These are phyloP conservation scores for Leptosphaerulina australis DNA, from an alignment of 2,329 filamentous ascomycete genomes.

Conservation along the genomic window DNA sequence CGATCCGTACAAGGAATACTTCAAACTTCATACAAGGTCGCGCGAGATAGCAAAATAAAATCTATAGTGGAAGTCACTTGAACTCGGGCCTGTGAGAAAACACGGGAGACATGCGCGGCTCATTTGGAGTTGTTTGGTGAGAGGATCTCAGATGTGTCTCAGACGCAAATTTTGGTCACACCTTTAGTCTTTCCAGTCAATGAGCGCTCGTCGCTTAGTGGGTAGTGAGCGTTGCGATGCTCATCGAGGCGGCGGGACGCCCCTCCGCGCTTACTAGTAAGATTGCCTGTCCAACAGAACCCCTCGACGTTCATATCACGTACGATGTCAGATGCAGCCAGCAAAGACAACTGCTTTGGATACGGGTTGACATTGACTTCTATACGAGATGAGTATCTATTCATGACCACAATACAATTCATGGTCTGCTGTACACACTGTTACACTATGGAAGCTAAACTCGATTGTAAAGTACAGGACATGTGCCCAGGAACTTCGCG, in stretches of 20 bases:
- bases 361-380: neutral
- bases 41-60: conserved; percentile 24
- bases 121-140: neutral
- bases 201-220: conserved; percentile 9
- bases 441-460: conserved; percentile 4
- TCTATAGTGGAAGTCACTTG: neutral
- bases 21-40: conserved; percentile 20
- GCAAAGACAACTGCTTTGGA: neutral
- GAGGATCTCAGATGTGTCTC: conserved; percentile 23
- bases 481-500: conserved; percentile 29
- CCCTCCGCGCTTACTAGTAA: conserved; percentile 37
- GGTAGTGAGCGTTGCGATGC: neutral
- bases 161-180: conserved; percentile 20
- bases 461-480: conserved; percentile 7
- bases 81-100: conserved; percentile 2
- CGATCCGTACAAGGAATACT: neutral
- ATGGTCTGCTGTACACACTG: conserved; percentile 30
- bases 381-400: conserved; percentile 13
- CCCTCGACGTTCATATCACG: conserved; percentile 20
- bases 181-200: conserved; percentile 9
- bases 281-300: conserved; percentile 25
- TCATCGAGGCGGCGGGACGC: conserved; percentile 27
- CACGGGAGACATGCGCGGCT: neutral
- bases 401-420: conserved; percentile 14
- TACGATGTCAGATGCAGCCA: conserved; percentile 20